Percentiles rank a stretch among this genome's conserved stretches.
These are phyloP conservation scores for Corinectria fuckeliana DNA, from an alignment of 2,329 filamentous ascomycete species.

Conservation along the genomic window DNA sequence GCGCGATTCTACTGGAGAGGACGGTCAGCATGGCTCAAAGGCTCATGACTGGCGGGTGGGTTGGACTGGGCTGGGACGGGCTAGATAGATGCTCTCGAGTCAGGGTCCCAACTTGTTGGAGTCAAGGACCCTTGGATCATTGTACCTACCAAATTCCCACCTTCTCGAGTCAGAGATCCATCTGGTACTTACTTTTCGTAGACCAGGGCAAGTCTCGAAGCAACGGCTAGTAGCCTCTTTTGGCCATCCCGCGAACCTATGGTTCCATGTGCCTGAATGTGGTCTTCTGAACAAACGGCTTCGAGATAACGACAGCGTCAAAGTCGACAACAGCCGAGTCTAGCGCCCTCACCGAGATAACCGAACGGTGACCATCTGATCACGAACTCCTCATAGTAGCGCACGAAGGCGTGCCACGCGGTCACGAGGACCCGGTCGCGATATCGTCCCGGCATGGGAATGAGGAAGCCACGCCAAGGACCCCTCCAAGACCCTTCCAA, in stretches of 20 bases:
- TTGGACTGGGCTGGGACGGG: conserved; percentile 4
- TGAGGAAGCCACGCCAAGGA: not conserved
- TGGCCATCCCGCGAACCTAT: not conserved
- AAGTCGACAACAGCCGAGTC: conserved; percentile 3
- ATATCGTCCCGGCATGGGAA: not conserved
- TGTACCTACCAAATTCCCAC: not conserved
- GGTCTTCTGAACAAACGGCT: not conserved
- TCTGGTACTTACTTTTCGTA: conserved; percentile 3
- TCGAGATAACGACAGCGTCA: conserved; percentile 11
- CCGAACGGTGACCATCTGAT: conserved; percentile 10
- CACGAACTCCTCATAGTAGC: conserved; percentile 5
- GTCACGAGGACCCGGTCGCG: conserved; percentile 5
- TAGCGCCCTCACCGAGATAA: conserved; percentile 14
- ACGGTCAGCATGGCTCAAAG: not conserved
- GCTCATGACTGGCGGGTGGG: not conserved
- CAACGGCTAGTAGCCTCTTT: conserved; percentile 30
- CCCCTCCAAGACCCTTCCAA: not conserved
- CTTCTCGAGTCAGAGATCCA: conserved; percentile 15
- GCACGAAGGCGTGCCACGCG: conserved; percentile 18
- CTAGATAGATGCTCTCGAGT: conserved; percentile 34
- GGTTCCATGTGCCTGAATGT: not conserved
- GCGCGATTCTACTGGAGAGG: not conserved
- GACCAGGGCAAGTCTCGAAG: conserved; percentile 20
- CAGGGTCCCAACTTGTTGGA: conserved; percentile 19
- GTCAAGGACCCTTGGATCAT: too few relatives aligned